Conservation (phyloP, 805 yeast genomes). For the Teunomyces pallodes region DNA sequence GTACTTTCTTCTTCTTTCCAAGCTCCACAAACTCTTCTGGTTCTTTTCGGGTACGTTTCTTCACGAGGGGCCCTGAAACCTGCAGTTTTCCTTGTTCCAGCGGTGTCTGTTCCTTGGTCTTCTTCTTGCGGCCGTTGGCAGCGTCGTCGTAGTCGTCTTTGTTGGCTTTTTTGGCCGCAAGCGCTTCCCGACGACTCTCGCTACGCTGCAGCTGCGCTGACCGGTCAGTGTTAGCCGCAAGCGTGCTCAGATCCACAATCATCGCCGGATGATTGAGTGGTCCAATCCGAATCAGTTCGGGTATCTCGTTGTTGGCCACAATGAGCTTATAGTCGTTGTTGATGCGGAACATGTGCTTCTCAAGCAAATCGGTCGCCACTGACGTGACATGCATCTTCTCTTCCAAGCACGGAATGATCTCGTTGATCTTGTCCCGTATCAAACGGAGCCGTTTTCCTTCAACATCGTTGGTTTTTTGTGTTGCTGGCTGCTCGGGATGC, state of each 20-base stretch:
- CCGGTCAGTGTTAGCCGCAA: conserved; percentile 33
- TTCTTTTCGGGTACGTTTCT: conserved; percentile 5
- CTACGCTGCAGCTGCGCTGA: conserved; percentile 74
- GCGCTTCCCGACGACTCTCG: conserved; percentile 87
- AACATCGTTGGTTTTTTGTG: neutral
- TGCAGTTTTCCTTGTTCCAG: conserved; percentile 11
- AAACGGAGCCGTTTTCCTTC: conserved; percentile 33
- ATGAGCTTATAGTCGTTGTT: conserved; percentile 80
- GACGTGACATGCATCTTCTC: conserved; percentile 98
- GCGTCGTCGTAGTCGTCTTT: conserved; percentile 34
- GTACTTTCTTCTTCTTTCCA: conserved; percentile 15
- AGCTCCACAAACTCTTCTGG: neutral
- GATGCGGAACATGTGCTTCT: conserved; percentile 66
- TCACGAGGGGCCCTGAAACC: neutral
- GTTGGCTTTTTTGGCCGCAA: conserved; percentile 80
- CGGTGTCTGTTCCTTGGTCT: conserved; percentile 20
- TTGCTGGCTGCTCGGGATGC: conserved; percentile 10
- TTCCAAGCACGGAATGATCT: conserved; percentile 86
- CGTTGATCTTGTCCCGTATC: conserved; percentile 51
- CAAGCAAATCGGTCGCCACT: conserved; percentile 76
- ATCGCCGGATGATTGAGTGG: conserved; percentile 90
- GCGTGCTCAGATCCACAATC: conserved; percentile 53
- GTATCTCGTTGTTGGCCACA: conserved; percentile 71
- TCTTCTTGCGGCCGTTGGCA: conserved; percentile 12
- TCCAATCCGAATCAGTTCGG: conserved; percentile 73